Conservation (phyloP, 148 eudicot genomes). For the Rhododendron griersonianum region DNA sequence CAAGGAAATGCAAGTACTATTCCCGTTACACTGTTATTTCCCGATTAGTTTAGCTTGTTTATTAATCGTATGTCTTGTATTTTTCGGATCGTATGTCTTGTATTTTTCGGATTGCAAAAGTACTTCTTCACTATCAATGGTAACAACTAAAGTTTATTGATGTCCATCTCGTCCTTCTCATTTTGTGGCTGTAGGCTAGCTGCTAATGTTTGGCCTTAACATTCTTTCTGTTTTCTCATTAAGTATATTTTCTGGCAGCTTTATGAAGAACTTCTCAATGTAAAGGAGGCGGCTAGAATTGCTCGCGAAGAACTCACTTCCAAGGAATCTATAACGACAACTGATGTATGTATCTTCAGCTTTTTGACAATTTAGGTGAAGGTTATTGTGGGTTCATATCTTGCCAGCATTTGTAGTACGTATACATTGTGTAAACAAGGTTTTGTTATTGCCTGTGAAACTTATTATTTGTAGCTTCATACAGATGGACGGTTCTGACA, state of each 20-base stretch:
- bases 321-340: slow-evolving; percentile 20
- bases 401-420: not conserved
- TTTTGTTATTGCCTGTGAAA: not conserved
- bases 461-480: slow-evolving; percentile 21
- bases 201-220: not conserved
- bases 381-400: not conserved
- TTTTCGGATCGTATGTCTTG: not conserved
- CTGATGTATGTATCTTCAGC: slow-evolving; percentile 26
- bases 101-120: not conserved
- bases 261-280: slow-evolving; percentile 47
- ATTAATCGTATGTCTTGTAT: not conserved
- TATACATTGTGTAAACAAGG: not conserved
- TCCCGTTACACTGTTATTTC: not conserved
- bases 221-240: not conserved
- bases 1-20: not conserved
- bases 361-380: not conserved
- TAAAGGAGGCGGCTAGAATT: slow-evolving; percentile 55
- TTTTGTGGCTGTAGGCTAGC: not conserved
- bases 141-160: not conserved
- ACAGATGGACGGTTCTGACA: slow-evolving; percentile 49
- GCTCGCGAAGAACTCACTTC: slow-evolving; percentile 44
- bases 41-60: not conserved
- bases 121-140: not conserved
- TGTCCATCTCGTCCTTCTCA: not conserved
- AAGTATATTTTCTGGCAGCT: slow-evolving; percentile 32